phyloP scores from a whole-genome alignment of 2,329 filamentous ascomycete species.

The Ophiocordyceps sinensis region DNA sequence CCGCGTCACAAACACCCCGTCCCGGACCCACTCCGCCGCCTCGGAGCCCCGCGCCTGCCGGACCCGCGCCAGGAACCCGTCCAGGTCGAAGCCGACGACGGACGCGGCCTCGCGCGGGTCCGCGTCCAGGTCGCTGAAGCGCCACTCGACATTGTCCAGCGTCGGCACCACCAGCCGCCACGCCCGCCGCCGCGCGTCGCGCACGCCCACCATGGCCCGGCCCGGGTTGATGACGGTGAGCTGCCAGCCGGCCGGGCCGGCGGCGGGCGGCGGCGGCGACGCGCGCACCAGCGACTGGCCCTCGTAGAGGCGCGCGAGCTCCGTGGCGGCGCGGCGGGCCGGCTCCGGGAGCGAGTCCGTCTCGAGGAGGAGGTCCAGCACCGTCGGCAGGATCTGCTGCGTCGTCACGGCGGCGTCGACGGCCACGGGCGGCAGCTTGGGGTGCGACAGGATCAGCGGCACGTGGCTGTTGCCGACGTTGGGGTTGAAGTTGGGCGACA shows the following conservation, averaged over 20 bases:
- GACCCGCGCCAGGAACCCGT: background rate
- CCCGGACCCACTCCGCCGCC: constrained; percentile 16
- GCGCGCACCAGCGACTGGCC: constrained; percentile 17
- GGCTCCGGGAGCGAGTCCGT: constrained; percentile 15
- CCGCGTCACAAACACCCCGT: constrained; percentile 16
- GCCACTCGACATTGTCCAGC: constrained; percentile 16
- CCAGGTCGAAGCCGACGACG: constrained; percentile 3
- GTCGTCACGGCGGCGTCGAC: constrained; percentile 15
- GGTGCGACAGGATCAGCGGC: constrained; percentile 17
- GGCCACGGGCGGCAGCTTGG: constrained; percentile 16
- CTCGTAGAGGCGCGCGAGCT: constrained; percentile 18
- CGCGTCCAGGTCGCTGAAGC: constrained; percentile 12
- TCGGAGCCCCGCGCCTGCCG: too few relatives aligned
- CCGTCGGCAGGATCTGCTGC: constrained; percentile 18
- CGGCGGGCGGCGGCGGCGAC: too few relatives aligned
- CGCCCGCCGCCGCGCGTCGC: constrained; percentile 14
- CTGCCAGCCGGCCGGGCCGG: constrained; percentile 15
- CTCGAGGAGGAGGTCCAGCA: constrained; percentile 19
- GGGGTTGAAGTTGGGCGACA: constrained; percentile 17
- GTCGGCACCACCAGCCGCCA: constrained; percentile 18
- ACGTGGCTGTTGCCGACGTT: constrained; percentile 19
- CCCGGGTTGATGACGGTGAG: constrained; percentile 19
- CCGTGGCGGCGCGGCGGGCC: constrained; percentile 10
- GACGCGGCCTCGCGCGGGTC: constrained; percentile 15
- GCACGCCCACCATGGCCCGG: constrained; percentile 17